Base-by-base conservation (phyloP, 192 early-diverging fungal genomes). In the Jimgerdemannia lactiflua region DNA sequence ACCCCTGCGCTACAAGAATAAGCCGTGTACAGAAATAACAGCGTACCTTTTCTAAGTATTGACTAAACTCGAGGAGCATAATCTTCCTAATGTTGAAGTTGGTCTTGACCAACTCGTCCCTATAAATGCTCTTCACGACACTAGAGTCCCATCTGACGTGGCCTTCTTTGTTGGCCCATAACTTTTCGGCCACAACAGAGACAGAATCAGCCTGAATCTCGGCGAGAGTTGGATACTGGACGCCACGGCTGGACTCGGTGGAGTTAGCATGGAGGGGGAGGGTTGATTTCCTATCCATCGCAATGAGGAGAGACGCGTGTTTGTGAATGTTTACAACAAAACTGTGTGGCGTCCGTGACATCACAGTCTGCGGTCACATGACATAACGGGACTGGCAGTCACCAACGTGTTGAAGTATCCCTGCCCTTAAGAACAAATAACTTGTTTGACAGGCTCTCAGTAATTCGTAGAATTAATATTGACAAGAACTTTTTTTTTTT, bases 11-110 rank as follows among this genome's bases (percentile, higher is more conserved):
- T 76, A 82, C 17, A n/a, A 70, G 42, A 4, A 66, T 29, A 65
- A 59, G 3, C 29, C 29, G 70, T 41, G 42, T 67, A 14, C 11
- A 39, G 3, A 63, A 19, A 17, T 67, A 20, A 39, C 63, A 42
- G 66, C 64, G 43, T 84, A 88, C 89, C 84, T 89, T 91, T 84
- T 92, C 94, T 41, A 95, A 77, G 76, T 94, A 95, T 40, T 94
- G 93, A 59, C 83, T 90, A 67, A 89, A 87, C 71, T 95, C 94
- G 41, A 95, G 79, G 18, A 95, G 80, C 71, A 90, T 88, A 14
- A 94, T 40, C 64, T 92, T 92, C 29, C 83, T 80, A 14, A 86
- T 64, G n/a, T 86, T 83, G 70, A 87, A 92, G 14, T 79, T 71
- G 39, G 76, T 79, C 43, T 74, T 74, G 49, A 84, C 77, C 3